These are phyloP conservation scores for Penicillium verrucosum DNA, from an alignment of 2,329 filamentous ascomycete genomes.

Conservation along the genomic window DNA sequence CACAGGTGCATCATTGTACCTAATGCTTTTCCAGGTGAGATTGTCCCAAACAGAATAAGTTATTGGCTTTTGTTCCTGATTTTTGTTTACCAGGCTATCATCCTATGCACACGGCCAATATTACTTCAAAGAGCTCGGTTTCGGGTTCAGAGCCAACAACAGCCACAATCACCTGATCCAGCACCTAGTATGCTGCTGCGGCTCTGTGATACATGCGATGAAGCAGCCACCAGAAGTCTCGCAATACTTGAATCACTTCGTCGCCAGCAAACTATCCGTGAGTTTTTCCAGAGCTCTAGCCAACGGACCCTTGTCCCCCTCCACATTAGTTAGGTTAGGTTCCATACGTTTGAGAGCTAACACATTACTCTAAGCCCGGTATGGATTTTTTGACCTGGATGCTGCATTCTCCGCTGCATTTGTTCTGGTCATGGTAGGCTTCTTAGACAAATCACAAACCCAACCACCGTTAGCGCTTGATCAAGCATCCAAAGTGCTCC, in stretches of 20 bases:
- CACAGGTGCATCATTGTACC: constrained; percentile 21
- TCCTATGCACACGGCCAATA: constrained; percentile 21
- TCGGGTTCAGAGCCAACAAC: constrained; percentile 11
- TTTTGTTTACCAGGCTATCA: constrained; percentile 13
- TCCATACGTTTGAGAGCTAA: not conserved
- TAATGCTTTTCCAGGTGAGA: constrained; percentile 23
- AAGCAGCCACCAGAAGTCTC: constrained; percentile 20
- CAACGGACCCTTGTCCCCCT: no score
- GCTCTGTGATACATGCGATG: constrained; percentile 21
- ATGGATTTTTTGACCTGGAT: constrained; percentile 24
- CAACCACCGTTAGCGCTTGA: constrained; percentile 12
- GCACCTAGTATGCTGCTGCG: constrained; percentile 8
- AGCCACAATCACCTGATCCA: not conserved
- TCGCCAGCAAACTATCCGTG: constrained; percentile 17
- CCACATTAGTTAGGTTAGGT: no score
- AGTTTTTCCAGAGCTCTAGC: not conserved
- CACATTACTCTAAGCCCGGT: constrained; percentile 3
- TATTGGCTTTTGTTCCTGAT: not conserved
- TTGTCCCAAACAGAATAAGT: not conserved
- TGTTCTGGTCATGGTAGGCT: constrained; percentile 21
- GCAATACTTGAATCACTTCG: constrained; percentile 17
- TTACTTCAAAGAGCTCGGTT: constrained; percentile 17
- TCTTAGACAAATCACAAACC: constrained; percentile 9
- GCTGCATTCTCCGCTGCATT: constrained; percentile 25
- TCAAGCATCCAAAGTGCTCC: constrained; percentile 17